Evolutionary conservation across 345 rosid species (phyloP).

Genomic region (Gossypium anomalum): DNA sequence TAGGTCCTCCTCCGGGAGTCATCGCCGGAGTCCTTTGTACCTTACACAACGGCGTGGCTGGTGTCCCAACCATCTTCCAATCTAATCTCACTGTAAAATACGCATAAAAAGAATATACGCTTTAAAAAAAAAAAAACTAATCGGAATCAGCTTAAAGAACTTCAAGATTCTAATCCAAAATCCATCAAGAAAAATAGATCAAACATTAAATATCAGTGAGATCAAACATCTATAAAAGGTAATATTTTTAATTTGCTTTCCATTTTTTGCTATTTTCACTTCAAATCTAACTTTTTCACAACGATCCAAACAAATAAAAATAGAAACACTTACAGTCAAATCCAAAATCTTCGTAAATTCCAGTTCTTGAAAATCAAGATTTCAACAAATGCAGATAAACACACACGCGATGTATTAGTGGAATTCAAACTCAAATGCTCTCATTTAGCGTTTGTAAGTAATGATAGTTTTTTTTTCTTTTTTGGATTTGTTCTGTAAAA

Average conservation of each 20-base stretch:
- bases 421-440: neutral
- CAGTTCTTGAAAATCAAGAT: neutral
- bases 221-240: neutral
- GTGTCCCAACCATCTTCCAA: conserved; percentile 50
- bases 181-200: neutral
- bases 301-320: neutral
- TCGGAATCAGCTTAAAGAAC: conserved; percentile 10
- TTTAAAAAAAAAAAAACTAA: neutral
- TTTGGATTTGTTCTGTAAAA: neutral
- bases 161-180: neutral
- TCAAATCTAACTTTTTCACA: neutral
- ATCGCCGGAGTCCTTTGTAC: conserved; percentile 40
- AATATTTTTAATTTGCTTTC: neutral
- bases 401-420: neutral
- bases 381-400: neutral
- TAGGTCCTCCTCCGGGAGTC: conserved; percentile 67
- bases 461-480: neutral
- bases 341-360: neutral
- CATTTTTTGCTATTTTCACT: neutral
- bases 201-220: neutral
- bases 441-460: neutral
- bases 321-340: neutral
- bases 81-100: conserved; percentile 8
- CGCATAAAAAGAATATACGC: neutral
- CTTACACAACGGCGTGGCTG: conserved; percentile 64